Base-by-base conservation (phyloP, 768 basidiomycete species). In the Amanita subjunquillea region DNA sequence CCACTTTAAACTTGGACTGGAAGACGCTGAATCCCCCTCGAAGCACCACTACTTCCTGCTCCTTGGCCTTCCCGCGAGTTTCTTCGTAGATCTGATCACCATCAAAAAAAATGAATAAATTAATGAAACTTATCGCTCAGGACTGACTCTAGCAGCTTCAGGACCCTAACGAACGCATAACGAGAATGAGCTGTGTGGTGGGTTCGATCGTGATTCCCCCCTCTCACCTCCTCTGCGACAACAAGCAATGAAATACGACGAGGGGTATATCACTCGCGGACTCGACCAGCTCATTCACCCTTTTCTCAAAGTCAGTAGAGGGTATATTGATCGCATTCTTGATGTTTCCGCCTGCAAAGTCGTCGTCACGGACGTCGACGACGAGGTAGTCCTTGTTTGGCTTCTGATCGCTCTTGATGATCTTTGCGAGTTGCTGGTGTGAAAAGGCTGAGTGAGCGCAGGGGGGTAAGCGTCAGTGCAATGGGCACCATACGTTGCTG, bases 351-450 rank as follows among this genome's bases (percentile, higher is more conserved):
- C 90, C 90, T 9, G 62, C 70, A 65, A 74, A 87, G 57, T 92
- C 90, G 52, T 83, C 78, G 63, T 90, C 89, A n/a, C 90, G 82
- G 30, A 92, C 90, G 63, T 92, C 90, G 38, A 92, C 77, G 41
- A 92, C 75, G 29, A 84, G 64, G 62, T 82, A 91, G 62, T 91
- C 87, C 62, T 79, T 78, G 59, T 71, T 67, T 6, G 78, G 68
- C 30, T 70, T 67, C 59, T 81, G 81, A 52, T 73, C 75, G 61
- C 77, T 79, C 66, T 83, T 89, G 58, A 91, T 82, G 54, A 88
- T 64, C 29, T 68, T 65, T n/a, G 82, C 82, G 45, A 91, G 79
- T 62, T 86, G 80, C 88, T 34, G 13, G 39, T 34, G 13, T 91
- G 13, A 17, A 62, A 36, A 25, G 32, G 32, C 10, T 5, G 12